Evolutionary conservation across 2,329 filamentous ascomycete species (phyloP), one percentile per base, ranked within the genome.

Genomic region (Penicillium sumatraense): DNA sequence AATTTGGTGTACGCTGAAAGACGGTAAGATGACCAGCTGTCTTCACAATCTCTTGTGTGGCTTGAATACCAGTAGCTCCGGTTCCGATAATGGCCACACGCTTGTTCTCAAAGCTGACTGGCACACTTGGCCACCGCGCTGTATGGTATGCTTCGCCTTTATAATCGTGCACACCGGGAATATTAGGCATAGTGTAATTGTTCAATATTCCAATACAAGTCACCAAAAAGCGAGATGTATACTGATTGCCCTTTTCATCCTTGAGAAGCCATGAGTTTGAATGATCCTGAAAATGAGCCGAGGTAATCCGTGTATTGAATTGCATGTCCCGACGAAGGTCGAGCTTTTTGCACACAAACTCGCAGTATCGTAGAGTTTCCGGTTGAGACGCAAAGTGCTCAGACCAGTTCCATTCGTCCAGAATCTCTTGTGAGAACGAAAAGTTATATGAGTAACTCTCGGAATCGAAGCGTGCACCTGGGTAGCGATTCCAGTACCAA

Each of bases 391-490:
- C 41, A 26, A 51, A 59, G 16, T 52, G 45, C 13, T 57, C 51
- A 5, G 48, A 40, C 53, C 53, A 58, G 21, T 47, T 40, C 55
- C 55, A 58, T 53, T 62, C 20, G 51, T 56, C 26, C 44, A 45
- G 5, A 81, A 85, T 51, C 77, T 78, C 69, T 88, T 51, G 40
- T 3, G 50, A 53, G 9, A 57, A 57, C n/a, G 42, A 53, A 11
- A 53, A 53, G 14, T 47, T 49, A 21, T 54, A 54, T 35, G 51
- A 49, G n/a, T 54, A 54, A 26, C 51, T 54, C 27, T 54, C 51
- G 3, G 51, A 54, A 21, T 54, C 51, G 38, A 54, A 54, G 23
- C 51, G 36, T 29, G 51, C 51, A n/a, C 51, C 51, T 14, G 51
- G 51, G 21, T 54, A 54, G 26, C 46, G 45, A 44, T 54, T 54